Evolutionary conservation across 257 asterid species (phyloP), one percentile per base, ranked within the genome.

Genomic region (Cruciata laevipes): DNA sequence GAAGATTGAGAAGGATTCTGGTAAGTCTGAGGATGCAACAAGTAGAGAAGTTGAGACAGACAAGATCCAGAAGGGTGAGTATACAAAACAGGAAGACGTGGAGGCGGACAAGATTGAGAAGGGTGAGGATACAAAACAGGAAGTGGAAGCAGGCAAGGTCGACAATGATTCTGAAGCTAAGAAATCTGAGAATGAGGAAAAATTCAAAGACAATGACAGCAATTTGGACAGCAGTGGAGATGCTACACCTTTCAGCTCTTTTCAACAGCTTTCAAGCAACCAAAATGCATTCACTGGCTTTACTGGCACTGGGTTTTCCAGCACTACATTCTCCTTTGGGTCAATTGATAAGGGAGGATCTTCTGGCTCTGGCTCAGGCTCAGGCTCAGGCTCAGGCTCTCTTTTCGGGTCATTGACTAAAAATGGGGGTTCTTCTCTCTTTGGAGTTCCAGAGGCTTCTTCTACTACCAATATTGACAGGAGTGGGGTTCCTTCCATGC

Each of bases 221-320:
- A 66, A 67, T 74, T 70, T 42, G 65, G 87, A 74, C 24, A 87
- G 82, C 76, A 79, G 79, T 68, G 71, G 73, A 14, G 91, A 85
- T 66, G 47, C 84, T 60, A 77, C 80, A 71, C 71, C 89, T 25
- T 88, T 93, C 71, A 82, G 89, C 81, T 93, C 96, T 24, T 93
- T 93, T 73, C 87, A 74, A 49, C 89, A 83, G 60, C 90, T 86
- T 53, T 90, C 97, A 12, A 86, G 95, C 67, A 79, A 73, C 78
- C 97, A 84, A 75, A 93, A 88, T 69, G 97, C 99, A 65, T 93
- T 93, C 79, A 90, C 95, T 23, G 97, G 97, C 52, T 70, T 93
- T 63, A 64, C 92, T 40, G 97, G 96, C 69, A 80, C 97, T 21
- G 99, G 99, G 63, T 93, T 93, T 75, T 82, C 97, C 53, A 68